Evolutionary conservation across 164 flowering plant genomes (phyloP), one percentile per base, ranked within the genome.

Genomic region (Amborella trichopoda): DNA sequence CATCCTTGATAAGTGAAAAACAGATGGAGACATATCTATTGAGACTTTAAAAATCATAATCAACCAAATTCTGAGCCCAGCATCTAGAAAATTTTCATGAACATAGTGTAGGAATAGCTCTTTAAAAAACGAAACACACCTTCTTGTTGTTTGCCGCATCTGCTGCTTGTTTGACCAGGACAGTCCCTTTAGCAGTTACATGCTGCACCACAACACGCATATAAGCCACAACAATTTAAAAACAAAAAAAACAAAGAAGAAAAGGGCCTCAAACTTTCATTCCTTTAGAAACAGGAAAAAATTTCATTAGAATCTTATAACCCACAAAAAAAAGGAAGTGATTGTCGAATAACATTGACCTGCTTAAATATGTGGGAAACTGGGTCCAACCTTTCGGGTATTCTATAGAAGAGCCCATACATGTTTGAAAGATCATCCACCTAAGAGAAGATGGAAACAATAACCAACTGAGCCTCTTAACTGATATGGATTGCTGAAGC

Each of bases 161-260:
- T 64, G 74, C 88, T 4, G 83, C 88, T 37, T 69, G 77, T 56
- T 76, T 72, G 27, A 83, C 75, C 70, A 80, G 69, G 6, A 81
- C 72, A 13, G 69, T 71, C 32, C 86, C 94, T 56, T 74, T 75
- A 28, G 70, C 77, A 45, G 75, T 71, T 37, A 83, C 76, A 71
- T 81, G 86, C 94, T 83, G 76, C 52, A 69, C 32, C 13, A 46
- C 9, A 45, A n/a, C n/a, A n/a, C n/a, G n/a, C n/a, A n/a, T n/a
- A n/a, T n/a, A n/a, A n/a, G 8, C 41, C 11, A 38, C 6, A 38
- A 38, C 16, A 10, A 16, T 6, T 16, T 6, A 38, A 38, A 38
- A 38, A 11, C 37, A 12, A 40, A 25, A 12, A 45, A 17, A 30
- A 24, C 20, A 13, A 5, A 24, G 17, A 28, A 40, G 8, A 13